Evolutionary conservation across 352 stramenopile genomes (phyloP).

Genomic region (Globisporangium recalcitrans): DNA sequence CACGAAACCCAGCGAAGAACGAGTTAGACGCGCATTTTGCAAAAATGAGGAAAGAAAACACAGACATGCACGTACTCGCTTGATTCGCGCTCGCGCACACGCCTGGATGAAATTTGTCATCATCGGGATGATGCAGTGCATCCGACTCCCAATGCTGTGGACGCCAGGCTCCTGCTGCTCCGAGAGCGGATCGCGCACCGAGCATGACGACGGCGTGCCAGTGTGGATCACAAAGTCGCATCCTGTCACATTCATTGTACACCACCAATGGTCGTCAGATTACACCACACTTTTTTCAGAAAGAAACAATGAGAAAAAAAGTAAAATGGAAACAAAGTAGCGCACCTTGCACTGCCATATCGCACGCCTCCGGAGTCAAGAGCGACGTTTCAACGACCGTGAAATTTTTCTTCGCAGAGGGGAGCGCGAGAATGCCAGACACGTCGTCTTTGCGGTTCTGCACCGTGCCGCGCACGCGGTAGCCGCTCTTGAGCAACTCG

Average conservation of each 20-base stretch:
- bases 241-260: background rate
- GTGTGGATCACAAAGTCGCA: conserved; percentile 90
- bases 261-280: background rate
- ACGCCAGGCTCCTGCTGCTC: conserved; percentile 82
- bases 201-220: conserved; percentile 81
- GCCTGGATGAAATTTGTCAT: conserved; percentile 91
- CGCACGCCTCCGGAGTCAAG: conserved; percentile 81
- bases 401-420: conserved; percentile 74
- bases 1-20: background rate
- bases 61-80: conserved; percentile 34
- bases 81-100: conserved; percentile 71
- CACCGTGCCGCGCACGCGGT: conserved; percentile 79
- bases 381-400: conserved; percentile 85
- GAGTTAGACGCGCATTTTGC: background rate
- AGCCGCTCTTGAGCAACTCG: conserved; percentile 70
- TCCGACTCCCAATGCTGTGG: conserved; percentile 85
- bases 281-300: background rate
- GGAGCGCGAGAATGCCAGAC: conserved; percentile 63
- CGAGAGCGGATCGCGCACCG: conserved; percentile 78
- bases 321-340: conserved; percentile 5
- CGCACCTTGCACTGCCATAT: conserved; percentile 75
- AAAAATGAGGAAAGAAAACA: background rate
- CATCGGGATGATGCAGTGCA: conserved; percentile 90
- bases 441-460: conserved; percentile 86
- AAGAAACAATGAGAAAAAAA: too few relatives aligned